Evolutionary conservation across 1,284 basidiomycete species (phyloP).

Genomic region (Anthracocystis panici-leucophaei): DNA sequence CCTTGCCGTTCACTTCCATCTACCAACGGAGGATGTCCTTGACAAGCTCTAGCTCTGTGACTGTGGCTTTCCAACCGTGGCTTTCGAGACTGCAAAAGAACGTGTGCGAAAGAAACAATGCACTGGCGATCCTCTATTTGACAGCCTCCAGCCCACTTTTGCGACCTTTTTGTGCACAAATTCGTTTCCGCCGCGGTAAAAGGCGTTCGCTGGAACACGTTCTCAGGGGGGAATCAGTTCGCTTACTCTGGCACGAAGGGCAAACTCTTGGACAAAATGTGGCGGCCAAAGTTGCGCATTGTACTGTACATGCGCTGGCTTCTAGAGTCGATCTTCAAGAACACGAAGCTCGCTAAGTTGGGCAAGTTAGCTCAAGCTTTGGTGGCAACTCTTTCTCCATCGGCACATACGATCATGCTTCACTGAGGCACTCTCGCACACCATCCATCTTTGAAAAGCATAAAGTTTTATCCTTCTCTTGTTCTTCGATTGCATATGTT

Average conservation of each 20-base stretch:
- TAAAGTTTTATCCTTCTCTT: not conserved
- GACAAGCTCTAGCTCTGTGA: no score
- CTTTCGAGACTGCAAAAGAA: conserved; percentile 1
- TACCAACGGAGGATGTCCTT: no score
- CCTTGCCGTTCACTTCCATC: conserved; percentile 1
- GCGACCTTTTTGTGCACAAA: not conserved
- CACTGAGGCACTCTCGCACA: no score
- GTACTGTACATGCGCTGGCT: no score
- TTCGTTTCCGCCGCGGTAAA: not conserved
- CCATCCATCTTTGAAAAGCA: no score
- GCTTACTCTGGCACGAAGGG: conserved; percentile 3
- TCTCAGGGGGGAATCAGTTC: conserved; percentile 22
- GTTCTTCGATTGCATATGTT: not conserved
- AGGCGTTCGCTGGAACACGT: conserved; percentile 11
- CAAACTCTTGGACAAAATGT: no score
- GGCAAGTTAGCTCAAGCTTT: no score
- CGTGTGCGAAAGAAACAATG: conserved; percentile 5
- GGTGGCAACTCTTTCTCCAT: no score
- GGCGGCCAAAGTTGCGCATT: no score
- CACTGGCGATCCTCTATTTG: conserved; percentile 10
- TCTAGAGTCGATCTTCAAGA: no score
- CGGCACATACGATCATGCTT: no score
- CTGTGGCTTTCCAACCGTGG: not conserved
- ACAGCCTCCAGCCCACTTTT: conserved; percentile 12
- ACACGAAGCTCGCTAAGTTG: no score